A percentile compares a stretch with the other conserved stretches of the same genome.
Evolutionary conservation across 2,329 filamentous ascomycete species (phyloP).

Genomic region (Scedosporium boydii): DNA sequence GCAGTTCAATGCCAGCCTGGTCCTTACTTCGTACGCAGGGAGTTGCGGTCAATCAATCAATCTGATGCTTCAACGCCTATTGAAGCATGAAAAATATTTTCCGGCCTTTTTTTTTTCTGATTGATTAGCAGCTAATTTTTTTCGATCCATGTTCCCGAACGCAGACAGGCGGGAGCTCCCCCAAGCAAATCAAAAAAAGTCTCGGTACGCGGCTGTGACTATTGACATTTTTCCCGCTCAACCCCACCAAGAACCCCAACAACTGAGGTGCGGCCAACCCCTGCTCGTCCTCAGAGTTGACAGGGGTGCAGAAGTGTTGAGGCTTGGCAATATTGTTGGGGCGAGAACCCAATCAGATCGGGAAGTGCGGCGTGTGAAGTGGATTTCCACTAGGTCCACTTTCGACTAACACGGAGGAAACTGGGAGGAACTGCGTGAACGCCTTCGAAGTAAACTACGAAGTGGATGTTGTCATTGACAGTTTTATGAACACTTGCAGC

Average conservation of each 20-base stretch:
- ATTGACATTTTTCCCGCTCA: not conserved
- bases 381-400: too few species aligned
- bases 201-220: not conserved
- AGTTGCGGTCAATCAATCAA: not conserved
- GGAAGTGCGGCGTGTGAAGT: not conserved
- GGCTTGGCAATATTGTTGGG: constrained; percentile 5
- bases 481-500: too few species aligned
- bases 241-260: constrained; percentile 3
- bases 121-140: not conserved
- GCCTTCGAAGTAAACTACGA: too few species aligned
- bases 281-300: not conserved
- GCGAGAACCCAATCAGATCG: not conserved
- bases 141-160: not conserved
- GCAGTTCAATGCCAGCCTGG: not conserved
- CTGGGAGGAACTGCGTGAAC: too few species aligned
- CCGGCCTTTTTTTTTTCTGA: too few species aligned
- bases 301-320: constrained; percentile 5
- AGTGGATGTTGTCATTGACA: too few species aligned
- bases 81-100: not conserved
- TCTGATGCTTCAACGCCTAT: not conserved
- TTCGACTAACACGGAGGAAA: too few species aligned
- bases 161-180: not conserved
- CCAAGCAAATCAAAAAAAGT: not conserved
- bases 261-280: not conserved
- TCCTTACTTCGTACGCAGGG: too few species aligned